Evolutionary conservation across 192 early-diverging fungal species (phyloP).

Genomic region (Podila clonocystis): DNA sequence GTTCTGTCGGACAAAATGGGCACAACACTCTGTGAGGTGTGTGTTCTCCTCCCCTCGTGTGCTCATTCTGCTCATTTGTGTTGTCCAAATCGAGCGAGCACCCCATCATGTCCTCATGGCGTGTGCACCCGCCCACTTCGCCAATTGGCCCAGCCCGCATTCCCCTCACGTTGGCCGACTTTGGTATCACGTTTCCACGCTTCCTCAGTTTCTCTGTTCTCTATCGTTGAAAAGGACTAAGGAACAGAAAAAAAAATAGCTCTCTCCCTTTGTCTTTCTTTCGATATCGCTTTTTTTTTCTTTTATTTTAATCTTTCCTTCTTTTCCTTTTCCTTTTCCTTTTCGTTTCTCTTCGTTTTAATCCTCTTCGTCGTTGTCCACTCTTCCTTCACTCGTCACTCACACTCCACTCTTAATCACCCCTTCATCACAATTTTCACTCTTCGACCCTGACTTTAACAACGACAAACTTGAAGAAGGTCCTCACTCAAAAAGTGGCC

Average conservation of each 20-base stretch:
- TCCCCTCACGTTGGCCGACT: constrained; percentile 31
- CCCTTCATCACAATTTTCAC: neutral
- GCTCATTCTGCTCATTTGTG: neutral
- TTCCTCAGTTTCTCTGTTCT: constrained; percentile 5
- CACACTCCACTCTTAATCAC: neutral
- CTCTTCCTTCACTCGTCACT: neutral
- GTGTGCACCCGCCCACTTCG: constrained; percentile 26
- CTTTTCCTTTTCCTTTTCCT: neutral
- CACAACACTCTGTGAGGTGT: neutral
- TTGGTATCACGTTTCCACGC: constrained; percentile 36
- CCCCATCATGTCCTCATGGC: neutral
- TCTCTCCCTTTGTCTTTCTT: neutral
- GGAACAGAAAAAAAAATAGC: neutral
- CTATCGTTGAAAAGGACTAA: neutral
- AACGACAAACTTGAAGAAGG: neutral
- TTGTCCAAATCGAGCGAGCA: constrained; percentile 28
- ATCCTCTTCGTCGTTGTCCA: neutral
- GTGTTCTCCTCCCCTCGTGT: neutral
- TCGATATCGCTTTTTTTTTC: neutral
- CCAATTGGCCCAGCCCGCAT: constrained; percentile 26
- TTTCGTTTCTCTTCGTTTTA: neutral
- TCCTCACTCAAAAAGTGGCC: neutral
- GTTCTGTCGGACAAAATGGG: neutral
- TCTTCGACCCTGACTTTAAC: neutral
- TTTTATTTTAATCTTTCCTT: neutral